Percentiles rank a stretch among this genome's conserved stretches.
Conservation (phyloP, 495 filamentous ascomycete species). For the Tuber borchii region DNA sequence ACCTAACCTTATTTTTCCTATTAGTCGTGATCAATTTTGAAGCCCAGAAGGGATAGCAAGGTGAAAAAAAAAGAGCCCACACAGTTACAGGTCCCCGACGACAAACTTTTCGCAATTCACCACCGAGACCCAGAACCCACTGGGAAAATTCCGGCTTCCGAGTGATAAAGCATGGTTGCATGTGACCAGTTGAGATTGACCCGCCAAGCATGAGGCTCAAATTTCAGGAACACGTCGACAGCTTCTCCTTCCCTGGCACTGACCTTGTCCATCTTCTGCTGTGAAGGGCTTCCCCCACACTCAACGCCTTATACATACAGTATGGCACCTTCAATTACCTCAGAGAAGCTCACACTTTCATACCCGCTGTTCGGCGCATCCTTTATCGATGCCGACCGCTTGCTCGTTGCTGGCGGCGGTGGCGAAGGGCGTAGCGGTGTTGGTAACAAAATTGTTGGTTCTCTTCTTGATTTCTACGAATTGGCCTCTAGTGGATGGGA, state of each 20-base stretch:
- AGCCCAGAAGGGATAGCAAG: too few species aligned
- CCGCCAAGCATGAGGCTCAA: neutral
- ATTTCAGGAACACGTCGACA: constrained; percentile 2
- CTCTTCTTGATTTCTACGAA: neutral
- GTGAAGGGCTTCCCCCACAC: neutral
- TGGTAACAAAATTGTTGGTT: constrained; percentile 76
- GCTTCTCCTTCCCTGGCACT: neutral
- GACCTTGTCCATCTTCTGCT: neutral
- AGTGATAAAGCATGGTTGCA: neutral
- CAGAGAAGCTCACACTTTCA: constrained; percentile 62
- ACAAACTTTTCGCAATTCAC: too few species aligned
- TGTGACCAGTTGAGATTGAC: neutral
- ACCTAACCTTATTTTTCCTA: too few species aligned
- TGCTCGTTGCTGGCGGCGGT: constrained; percentile 87
- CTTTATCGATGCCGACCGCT: constrained; percentile 66
- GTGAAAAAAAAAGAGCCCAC: too few species aligned
- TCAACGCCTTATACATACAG: neutral
- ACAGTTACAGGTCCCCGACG: too few species aligned
- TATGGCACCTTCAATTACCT: constrained; percentile 53
- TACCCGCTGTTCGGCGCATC: constrained; percentile 88
- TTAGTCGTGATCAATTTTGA: too few species aligned
- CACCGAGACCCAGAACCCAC: too few species aligned
- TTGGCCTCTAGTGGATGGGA: neutral
- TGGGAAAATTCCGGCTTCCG: neutral
- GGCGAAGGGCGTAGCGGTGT: constrained; percentile 80